Base-by-base conservation (phyloP, 129 eudicot species). In the Apium graveolens region DNA sequence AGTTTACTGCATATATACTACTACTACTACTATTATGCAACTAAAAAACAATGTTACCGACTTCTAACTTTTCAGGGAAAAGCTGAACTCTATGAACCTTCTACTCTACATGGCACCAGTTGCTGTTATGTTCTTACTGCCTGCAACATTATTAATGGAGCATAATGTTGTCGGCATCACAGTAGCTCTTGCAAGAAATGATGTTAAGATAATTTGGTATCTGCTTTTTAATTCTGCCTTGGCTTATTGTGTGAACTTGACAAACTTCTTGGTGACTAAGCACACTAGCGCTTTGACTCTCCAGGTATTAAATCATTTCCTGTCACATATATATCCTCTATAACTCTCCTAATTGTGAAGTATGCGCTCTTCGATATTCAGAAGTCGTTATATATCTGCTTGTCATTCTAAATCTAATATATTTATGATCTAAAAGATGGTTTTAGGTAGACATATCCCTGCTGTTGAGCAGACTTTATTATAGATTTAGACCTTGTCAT, bases 231-330 rank as follows among this genome's bases (percentile, higher is more conserved):
- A 74, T 74, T 74, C 77, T 43, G 77, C 77, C 77, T 43, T 74
- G 77, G 77, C 77, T 27, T 74, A 43, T 29, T 74, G 37, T 74
- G 77, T 74, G 77, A 74, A 74, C 39, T 74, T 74, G 39, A 74
- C 77, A 34, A 74, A 74, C 49, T 74, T 74, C 60, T 44, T 74
- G 60, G 77, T 74, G 37, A 74, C 77, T n/a, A 74, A 74, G 26
- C 77, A 74, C 77, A 74, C 77, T 5, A 74, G 77, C 44, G 77
- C 77, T 6, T 74, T 74, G 77, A 74, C 77, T 74, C 77, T 74
- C 60, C 77, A 74, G 77, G 77, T 74, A 74, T 44, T 74, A 11
- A 29, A 38, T 27, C 38, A 42, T 73, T 24, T 42, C 18, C 17
- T 12, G 24, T 34, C 41, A 37, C n/a, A 68, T 32, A 35, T 68